Evolutionary conservation across 176 grass and related monocot genomes (phyloP).

Genomic region (Stipa capillata): DNA sequence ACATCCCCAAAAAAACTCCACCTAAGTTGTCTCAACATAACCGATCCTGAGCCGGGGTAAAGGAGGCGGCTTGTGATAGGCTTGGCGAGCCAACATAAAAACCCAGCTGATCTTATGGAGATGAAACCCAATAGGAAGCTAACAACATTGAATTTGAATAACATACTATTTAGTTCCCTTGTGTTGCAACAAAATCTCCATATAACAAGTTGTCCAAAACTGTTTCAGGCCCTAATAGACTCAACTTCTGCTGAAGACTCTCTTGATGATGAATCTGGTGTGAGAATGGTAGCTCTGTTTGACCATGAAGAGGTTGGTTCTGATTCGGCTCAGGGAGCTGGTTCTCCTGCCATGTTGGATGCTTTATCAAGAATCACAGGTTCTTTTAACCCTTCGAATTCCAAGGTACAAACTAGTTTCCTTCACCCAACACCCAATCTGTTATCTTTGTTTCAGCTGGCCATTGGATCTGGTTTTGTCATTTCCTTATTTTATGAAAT

Average conservation of each 20-base stretch:
- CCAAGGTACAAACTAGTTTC: constrained; percentile 41
- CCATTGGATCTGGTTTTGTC: not conserved
- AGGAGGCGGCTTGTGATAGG: too few species aligned
- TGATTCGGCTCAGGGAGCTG: constrained; percentile 93
- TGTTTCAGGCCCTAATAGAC: constrained; percentile 75
- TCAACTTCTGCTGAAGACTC: constrained; percentile 55
- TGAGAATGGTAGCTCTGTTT: constrained; percentile 96
- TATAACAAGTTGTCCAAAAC: constrained; percentile 19
- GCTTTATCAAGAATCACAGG: constrained; percentile 91
- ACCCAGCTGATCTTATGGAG: too few species aligned
- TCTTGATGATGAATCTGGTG: constrained; percentile 68
- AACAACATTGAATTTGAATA: not conserved
- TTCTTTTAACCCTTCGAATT: constrained; percentile 60
- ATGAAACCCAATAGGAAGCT: too few species aligned
- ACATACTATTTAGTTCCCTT: not conserved
- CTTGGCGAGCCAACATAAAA: too few species aligned
- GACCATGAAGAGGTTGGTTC: constrained; percentile 98
- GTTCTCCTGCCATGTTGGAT: constrained; percentile 91
- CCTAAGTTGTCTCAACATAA: too few species aligned
- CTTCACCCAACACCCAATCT: not conserved
- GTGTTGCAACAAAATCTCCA: not conserved
- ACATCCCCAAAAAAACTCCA: too few species aligned
- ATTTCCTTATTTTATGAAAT: not conserved
- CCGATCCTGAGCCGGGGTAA: too few species aligned
- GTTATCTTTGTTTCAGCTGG: not conserved